phyloP scores from a whole-genome alignment of 1,284 basidiomycete species.

The Microbotryomycetes sp. region DNA sequence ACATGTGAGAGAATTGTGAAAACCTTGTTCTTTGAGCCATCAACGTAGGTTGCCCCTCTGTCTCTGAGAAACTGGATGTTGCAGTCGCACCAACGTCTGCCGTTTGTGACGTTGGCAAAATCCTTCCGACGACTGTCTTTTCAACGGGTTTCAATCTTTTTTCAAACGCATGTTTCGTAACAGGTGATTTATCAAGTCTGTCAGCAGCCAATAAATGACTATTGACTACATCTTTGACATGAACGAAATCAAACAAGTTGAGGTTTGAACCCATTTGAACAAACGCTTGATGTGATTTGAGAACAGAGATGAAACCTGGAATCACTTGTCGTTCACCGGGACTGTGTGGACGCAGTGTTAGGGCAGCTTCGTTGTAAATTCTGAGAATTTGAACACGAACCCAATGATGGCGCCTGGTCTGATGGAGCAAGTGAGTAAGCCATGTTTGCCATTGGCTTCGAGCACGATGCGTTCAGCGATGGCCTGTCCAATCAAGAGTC shows the following conservation, averaged over 20 bases:
- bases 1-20: slow-evolving; percentile 47
- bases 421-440: slow-evolving; percentile 79
- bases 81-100: slow-evolving; percentile 1
- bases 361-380: background rate
- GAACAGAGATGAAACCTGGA: slow-evolving; percentile 70
- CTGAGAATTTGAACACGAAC: slow-evolving; percentile 47
- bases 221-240: slow-evolving; percentile 88
- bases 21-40: slow-evolving; percentile 43
- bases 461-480: slow-evolving; percentile 79
- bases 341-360: slow-evolving; percentile 44
- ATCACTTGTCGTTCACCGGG: slow-evolving; percentile 89
- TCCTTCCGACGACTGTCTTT: slow-evolving; percentile 21
- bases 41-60: slow-evolving; percentile 54
- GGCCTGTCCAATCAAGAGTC: slow-evolving; percentile 44
- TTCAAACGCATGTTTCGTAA: slow-evolving; percentile 47
- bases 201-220: slow-evolving; percentile 93
- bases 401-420: slow-evolving; percentile 94
- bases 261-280: slow-evolving; percentile 91
- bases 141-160: slow-evolving; percentile 57
- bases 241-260: slow-evolving; percentile 96
- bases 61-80: background rate
- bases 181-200: slow-evolving; percentile 52
- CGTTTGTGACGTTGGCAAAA: slow-evolving; percentile 29
- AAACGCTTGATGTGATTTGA: slow-evolving; percentile 75
- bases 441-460: slow-evolving; percentile 72